phyloP scores from a whole-genome alignment of 176 grass and related monocot genomes.

The Avena atlantica region DNA sequence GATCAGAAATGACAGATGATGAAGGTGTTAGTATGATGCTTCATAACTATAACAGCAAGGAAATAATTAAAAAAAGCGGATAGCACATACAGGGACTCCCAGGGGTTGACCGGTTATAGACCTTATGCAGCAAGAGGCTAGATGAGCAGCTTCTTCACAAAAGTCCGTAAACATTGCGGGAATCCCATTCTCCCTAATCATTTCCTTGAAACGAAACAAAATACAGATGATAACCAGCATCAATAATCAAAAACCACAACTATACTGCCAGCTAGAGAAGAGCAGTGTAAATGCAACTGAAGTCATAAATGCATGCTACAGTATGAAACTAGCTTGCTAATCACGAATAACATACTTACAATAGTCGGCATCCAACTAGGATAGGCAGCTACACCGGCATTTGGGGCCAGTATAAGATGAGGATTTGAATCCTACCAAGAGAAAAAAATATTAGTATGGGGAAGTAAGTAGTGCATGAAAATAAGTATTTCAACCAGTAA shows the following conservation, averaged over 20 bases:
- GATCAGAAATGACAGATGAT: constrained; percentile 26
- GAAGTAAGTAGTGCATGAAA: constrained; percentile 22
- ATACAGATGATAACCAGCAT: not conserved
- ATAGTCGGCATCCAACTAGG: constrained; percentile 88
- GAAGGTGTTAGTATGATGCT: constrained; percentile 23
- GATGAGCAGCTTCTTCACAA: constrained; percentile 96
- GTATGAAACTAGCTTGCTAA: constrained; percentile 26
- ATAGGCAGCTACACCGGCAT: constrained; percentile 96
- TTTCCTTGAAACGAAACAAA: constrained; percentile 62
- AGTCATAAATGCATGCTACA: not conserved
- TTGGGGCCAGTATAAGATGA: constrained; percentile 82
- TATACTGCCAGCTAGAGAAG: not conserved
- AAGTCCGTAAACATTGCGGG: constrained; percentile 91
- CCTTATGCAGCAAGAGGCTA: constrained; percentile 80
- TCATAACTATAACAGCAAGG: constrained; percentile 1
- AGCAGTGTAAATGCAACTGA: constrained; percentile 23
- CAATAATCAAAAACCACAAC: constrained; percentile 12
- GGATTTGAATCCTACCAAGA: constrained; percentile 72
- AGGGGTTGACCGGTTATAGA: constrained; percentile 60
- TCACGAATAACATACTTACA: constrained; percentile 58
- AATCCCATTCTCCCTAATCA: constrained; percentile 63
- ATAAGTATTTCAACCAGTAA: constrained; percentile 22
- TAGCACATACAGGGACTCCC: constrained; percentile 67
- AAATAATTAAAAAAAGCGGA: not conserved
- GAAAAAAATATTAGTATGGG: constrained; percentile 38